Evolutionary conservation across 352 stramenopile species (phyloP), one percentile per base, ranked within the genome.

Genomic region (Phytophthora brassicae): DNA sequence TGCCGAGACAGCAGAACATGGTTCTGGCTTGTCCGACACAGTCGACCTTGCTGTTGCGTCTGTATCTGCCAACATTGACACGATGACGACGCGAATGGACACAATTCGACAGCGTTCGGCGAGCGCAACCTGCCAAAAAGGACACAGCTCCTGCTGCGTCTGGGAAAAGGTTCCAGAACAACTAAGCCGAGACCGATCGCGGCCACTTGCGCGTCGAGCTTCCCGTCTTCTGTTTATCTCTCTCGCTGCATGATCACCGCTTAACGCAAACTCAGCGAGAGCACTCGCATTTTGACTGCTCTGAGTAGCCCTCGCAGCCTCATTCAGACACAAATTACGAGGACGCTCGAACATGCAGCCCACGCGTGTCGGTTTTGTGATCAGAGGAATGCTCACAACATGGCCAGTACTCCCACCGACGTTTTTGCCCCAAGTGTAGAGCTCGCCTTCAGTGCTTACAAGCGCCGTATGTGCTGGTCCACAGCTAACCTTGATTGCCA

Each of bases 391-490:
- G 1, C 55, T 54, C 6, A 86, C 24, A 0, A 64, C 52, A 20
- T 94, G 82, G 0, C 82, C 84, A 3, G 83, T 88, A 47, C 80
- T 88, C 0, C 85, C 85, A 39, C 77, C 69, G 2, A 72, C 57
- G 42, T 94, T 94, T 43, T 77, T 89, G 11, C 85, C 85, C 85
- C 85, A 94, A 7, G 83, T 88, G 31, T 85, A 83, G 0, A 94
- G 43, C 56, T 94, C 85, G 0, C 85, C 85, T 17, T 90, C 68
- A 5, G 56, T 59, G 16, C 47, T 88, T 14, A 94, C 75, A 19
- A 89, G 46, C 0, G 83, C 83, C 0, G 85, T 91, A 43, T 92
- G 83, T 0, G 79, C 76, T 35, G 78, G 77, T 2, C 85, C 85
- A 54, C 85, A 94, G 26, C 83, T 86, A 1, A 88, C 72, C 13